Evolutionary conservation across 768 basidiomycete genomes (phyloP).

Genomic region (Gymnopilus junonius): DNA sequence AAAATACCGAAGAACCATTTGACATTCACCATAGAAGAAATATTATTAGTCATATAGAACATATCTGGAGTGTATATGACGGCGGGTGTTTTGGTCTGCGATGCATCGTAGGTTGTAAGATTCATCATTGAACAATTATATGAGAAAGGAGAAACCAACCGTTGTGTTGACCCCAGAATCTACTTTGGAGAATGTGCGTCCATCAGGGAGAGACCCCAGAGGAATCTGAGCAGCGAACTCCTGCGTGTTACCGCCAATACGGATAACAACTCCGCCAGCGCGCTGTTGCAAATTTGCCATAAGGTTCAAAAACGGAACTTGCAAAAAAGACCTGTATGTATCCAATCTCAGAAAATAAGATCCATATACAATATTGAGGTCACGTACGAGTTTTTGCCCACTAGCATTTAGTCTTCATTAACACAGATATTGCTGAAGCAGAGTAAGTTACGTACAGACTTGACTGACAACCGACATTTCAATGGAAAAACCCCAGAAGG

Average conservation of each 20-base stretch:
- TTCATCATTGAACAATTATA: neutral
- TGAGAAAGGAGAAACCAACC: conserved; percentile 12
- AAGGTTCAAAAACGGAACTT: conserved; percentile 74
- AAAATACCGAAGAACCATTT: conserved; percentile 63
- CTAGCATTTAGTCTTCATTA: conserved; percentile 30
- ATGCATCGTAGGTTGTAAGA: neutral
- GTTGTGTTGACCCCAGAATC: conserved; percentile 25
- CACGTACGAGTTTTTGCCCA: conserved; percentile 56
- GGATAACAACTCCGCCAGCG: conserved; percentile 62
- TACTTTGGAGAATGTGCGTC: conserved; percentile 33
- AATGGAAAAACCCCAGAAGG: conserved; percentile 76
- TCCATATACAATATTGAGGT: neutral
- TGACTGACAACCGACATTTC: conserved; percentile 75
- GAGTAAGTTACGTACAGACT: conserved; percentile 50
- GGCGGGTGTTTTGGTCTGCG: conserved; percentile 65
- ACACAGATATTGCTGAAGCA: neutral
- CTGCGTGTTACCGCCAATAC: conserved; percentile 83
- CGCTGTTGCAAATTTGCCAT: conserved; percentile 69
- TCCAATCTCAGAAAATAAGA: neutral
- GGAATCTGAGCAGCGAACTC: conserved; percentile 61
- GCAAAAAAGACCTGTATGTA: conserved; percentile 48
- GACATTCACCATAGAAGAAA: conserved; percentile 61
- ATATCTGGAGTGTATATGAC: conserved; percentile 68
- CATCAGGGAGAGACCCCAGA: conserved; percentile 42
- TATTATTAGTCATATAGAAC: conserved; percentile 65